Evolutionary conservation across 2,329 filamentous ascomycete species (phyloP), one percentile per base, ranked within the genome.

Genomic region (Hypoxylon sp.): DNA sequence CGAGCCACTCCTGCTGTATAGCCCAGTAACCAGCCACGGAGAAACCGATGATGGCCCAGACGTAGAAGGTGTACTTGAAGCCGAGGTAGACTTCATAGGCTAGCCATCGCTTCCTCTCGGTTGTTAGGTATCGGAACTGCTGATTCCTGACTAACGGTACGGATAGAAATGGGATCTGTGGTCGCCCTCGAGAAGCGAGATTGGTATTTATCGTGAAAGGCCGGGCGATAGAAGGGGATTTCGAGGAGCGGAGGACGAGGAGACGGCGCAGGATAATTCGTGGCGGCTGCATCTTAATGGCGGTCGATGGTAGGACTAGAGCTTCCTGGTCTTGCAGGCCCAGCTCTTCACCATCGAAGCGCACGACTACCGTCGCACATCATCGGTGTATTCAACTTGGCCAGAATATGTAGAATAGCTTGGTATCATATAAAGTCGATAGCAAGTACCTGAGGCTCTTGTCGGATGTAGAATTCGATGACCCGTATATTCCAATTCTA

Each of bases 111-210:
- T 88, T 90, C 67, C 88, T 88, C 75, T 94, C 90, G 0, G 92
- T 96, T n/a, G 91, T 93, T 64, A 96, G 86, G 66, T 92, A 87
- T 55, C 94, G 90, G 2, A 87, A 86, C 37, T 90, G 81, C 45
- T 87, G 83, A 29, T 83, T 76, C 43, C 79, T 61, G 19, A 80
- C 58, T 39, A 78, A 67, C 39, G 81, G 84, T 1, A 82, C 79
- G 32, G 79, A 81, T 75, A 85, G 84, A 75, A 84, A 90, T 57
- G 82, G 85, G n/a, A 79, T 79, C 74, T 80, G 84, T 58, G 77
- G 86, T 61, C 79, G 81, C 65, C 62, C 77, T 70, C 70, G 75
- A 72, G 65, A 81, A 32, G 73, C 62, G 9, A 76, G 78, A 25
- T 84, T 80, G 6, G 86, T 81, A 67, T 86, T 83, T 69, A 88